Evolutionary conservation across 805 yeast genomes (phyloP).

Genomic region (Candida nemodendra): DNA sequence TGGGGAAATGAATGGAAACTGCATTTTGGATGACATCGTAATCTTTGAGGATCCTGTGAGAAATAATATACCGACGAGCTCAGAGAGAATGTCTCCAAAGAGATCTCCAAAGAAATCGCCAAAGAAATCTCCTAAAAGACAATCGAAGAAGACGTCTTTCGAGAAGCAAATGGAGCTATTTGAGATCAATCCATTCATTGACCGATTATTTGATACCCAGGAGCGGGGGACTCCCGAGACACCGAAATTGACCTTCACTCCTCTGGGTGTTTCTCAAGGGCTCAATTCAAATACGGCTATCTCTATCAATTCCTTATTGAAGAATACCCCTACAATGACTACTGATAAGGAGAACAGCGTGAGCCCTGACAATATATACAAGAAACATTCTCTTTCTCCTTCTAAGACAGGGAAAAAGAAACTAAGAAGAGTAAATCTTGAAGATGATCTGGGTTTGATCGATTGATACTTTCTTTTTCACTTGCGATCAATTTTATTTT

Average conservation of each 20-base stretch:
- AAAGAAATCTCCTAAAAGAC: constrained; percentile 9
- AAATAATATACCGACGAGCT: neutral
- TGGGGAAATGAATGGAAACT: constrained; percentile 4
- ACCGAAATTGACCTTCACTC: constrained; percentile 4
- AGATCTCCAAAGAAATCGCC: constrained; percentile 14
- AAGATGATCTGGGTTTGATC: constrained; percentile 17
- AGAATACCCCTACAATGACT: neutral
- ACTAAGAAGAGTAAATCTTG: constrained; percentile 19
- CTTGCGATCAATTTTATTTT: neutral
- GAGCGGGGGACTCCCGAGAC: constrained; percentile 6
- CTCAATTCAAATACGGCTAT: constrained; percentile 1
- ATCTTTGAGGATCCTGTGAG: constrained; percentile 12
- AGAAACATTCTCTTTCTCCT: constrained; percentile 20
- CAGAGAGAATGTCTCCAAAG: neutral
- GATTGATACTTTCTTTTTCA: constrained; percentile 8
- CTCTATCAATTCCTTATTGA: neutral
- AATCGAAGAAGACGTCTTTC: constrained; percentile 2
- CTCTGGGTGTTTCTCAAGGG: constrained; percentile 1
- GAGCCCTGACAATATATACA: constrained; percentile 1
- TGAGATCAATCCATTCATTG: constrained; percentile 9
- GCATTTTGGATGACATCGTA: constrained; percentile 13
- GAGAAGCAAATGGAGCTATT: constrained; percentile 14
- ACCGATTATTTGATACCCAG: constrained; percentile 2
- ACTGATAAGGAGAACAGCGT: constrained; percentile 8
- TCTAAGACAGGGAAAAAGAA: constrained; percentile 15